Evolutionary conservation across 352 stramenopile genomes (phyloP).

Genomic region (Globisporangium polare): DNA sequence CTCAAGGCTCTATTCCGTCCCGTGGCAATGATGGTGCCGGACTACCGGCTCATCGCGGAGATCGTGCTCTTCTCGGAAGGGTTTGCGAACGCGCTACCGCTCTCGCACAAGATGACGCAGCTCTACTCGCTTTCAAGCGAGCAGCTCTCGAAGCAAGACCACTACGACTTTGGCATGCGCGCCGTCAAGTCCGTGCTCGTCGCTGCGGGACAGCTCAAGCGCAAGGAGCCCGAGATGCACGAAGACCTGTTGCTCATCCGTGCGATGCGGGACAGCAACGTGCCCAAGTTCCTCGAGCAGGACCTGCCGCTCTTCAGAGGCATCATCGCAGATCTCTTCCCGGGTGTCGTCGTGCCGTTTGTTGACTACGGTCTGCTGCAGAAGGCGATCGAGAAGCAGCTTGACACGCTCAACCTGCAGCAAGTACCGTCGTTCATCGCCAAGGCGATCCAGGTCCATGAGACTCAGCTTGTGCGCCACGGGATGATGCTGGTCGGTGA

Average conservation of each 20-base stretch:
- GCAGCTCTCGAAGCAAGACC: conserved; percentile 93
- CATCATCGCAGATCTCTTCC: conserved; percentile 94
- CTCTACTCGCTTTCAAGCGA: conserved; percentile 92
- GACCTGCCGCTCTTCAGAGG: conserved; percentile 92
- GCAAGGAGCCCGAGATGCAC: conserved; percentile 92
- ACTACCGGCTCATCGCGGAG: conserved; percentile 93
- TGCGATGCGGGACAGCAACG: conserved; percentile 95
- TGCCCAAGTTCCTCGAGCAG: conserved; percentile 94
- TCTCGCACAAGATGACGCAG: conserved; percentile 94
- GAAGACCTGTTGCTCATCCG: conserved; percentile 94
- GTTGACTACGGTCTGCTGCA: conserved; percentile 93
- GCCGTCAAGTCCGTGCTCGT: conserved; percentile 94
- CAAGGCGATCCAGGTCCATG: conserved; percentile 88
- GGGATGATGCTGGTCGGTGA: conserved; percentile 95
- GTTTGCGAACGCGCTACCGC: conserved; percentile 89
- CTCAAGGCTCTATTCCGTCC: conserved; percentile 93
- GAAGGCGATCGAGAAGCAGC: conserved; percentile 81
- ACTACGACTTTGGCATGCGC: conserved; percentile 95
- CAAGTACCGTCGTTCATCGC: conserved; percentile 83
- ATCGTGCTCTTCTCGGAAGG: conserved; percentile 94
- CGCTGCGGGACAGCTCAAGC: conserved; percentile 91
- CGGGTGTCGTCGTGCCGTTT: conserved; percentile 91
- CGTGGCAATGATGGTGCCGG: conserved; percentile 94
- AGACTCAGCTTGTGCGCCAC: conserved; percentile 90
- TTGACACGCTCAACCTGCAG: conserved; percentile 73